These are phyloP conservation scores for Mucor sp. DNA, from an alignment of 371 early-diverging fungal species.

Conservation along the genomic window DNA sequence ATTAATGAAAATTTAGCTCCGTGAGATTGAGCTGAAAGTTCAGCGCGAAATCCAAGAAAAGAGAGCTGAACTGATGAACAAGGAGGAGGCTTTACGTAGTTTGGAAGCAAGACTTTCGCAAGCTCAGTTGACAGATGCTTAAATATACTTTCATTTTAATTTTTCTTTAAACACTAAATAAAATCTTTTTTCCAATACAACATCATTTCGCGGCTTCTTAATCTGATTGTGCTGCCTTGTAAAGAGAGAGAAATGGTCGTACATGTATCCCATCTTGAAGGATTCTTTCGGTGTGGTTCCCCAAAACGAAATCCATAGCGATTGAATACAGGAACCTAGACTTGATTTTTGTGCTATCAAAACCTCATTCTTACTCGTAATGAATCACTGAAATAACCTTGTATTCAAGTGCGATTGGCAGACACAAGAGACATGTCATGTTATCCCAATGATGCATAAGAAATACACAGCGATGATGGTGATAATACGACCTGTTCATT, in stretches of 20 bases:
- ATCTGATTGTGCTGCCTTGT: not conserved
- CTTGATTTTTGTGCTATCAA: not conserved
- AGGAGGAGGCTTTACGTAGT: conserved; percentile 61
- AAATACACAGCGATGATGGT: not conserved
- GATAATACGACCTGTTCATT: not conserved
- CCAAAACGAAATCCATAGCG: not conserved
- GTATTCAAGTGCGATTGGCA: not conserved
- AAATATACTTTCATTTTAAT: not conserved
- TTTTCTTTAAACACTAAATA: not conserved
- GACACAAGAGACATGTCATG: not conserved
- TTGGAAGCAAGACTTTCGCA: conserved; percentile 56
- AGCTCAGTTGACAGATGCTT: conserved; percentile 41
- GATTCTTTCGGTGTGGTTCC: not conserved
- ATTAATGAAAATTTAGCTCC: conserved; percentile 35
- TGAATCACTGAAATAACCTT: not conserved
- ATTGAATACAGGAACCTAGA: not conserved
- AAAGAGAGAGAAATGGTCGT: not conserved
- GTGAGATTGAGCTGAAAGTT: conserved; percentile 61
- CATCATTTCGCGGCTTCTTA: not conserved
- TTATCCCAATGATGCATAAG: not conserved
- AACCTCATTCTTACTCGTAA: not conserved
- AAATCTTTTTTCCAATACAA: not conserved
- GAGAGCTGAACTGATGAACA: conserved; percentile 58
- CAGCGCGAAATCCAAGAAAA: conserved; percentile 66
- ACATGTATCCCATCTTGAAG: not conserved